These are phyloP conservation scores for Starmerella vaccinii DNA, from an alignment of 805 yeast genomes.

Conservation along the genomic window DNA sequence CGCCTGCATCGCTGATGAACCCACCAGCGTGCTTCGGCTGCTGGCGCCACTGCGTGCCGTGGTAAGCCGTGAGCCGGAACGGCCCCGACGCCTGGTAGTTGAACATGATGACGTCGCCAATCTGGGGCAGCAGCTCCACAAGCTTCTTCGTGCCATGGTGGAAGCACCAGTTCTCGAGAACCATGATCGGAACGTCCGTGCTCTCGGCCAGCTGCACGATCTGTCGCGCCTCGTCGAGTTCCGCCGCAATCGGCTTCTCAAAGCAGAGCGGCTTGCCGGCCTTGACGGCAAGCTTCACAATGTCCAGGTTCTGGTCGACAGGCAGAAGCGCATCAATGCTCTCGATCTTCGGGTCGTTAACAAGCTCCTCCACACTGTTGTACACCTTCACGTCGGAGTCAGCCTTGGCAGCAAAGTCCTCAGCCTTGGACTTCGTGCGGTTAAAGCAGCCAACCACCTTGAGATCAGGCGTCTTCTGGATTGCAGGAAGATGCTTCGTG, in stretches of 20 bases:
- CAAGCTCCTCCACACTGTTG: slow-evolving; percentile 52
- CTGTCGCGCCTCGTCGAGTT: slow-evolving; percentile 65
- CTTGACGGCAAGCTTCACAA: slow-evolving; percentile 58
- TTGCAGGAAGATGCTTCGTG: slow-evolving; percentile 69
- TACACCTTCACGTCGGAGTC: slow-evolving; percentile 43
- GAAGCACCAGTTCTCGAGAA: slow-evolving; percentile 83
- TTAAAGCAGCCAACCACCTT: slow-evolving; percentile 64
- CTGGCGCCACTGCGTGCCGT: slow-evolving; percentile 72
- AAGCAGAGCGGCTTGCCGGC: slow-evolving; percentile 68
- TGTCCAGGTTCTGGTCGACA: slow-evolving; percentile 65
- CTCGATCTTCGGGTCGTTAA: slow-evolving; percentile 58
- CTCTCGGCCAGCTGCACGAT: slow-evolving; percentile 56
- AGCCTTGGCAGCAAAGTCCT: slow-evolving; percentile 48
- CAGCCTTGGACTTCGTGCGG: slow-evolving; percentile 78
- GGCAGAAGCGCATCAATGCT: slow-evolving; percentile 80
- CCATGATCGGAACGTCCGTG: slow-evolving; percentile 57
- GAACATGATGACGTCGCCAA: slow-evolving; percentile 48
- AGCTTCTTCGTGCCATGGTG: slow-evolving; percentile 48
- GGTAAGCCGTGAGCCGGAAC: slow-evolving; percentile 40
- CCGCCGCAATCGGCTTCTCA: slow-evolving; percentile 92
- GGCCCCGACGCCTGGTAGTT: slow-evolving; percentile 40
- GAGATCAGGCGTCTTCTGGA: slow-evolving; percentile 39
- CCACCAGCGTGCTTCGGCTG: slow-evolving; percentile 92
- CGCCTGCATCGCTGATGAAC: slow-evolving; percentile 88
- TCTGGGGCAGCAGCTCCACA: slow-evolving; percentile 49